Evolutionary conservation across 208 protist genomes (phyloP).

Genomic region (Leishmania mexicana): DNA sequence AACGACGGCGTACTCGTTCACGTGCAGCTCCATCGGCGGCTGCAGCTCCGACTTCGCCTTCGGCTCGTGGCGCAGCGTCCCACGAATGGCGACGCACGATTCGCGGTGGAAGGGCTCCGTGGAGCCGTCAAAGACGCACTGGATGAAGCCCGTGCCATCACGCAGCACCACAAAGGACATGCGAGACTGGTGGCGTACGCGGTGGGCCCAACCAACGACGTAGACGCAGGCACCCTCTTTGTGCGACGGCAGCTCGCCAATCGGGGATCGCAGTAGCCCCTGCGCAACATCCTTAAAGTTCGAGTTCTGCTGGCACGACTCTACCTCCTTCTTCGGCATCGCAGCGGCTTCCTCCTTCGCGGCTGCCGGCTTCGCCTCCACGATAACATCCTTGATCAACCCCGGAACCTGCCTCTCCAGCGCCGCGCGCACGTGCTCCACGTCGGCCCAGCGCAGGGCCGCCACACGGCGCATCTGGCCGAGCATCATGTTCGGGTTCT

Average conservation of each 20-base stretch:
- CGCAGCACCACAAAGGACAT: constrained; percentile 97
- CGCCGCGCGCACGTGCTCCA: constrained; percentile 59
- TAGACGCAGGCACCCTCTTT: constrained; percentile 72
- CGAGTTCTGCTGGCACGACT: constrained; percentile 56
- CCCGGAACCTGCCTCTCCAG: constrained; percentile 69
- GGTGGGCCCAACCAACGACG: constrained; percentile 96
- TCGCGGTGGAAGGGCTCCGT: constrained; percentile 86
- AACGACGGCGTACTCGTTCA: constrained; percentile 88
- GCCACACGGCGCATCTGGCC: constrained; percentile 78
- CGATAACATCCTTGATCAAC: constrained; percentile 59
- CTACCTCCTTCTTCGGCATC: constrained; percentile 40
- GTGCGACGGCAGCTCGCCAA: constrained; percentile 54
- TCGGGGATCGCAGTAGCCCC: constrained; percentile 40
- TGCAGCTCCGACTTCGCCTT: constrained; percentile 85
- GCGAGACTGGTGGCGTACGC: constrained; percentile 93
- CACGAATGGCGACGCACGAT: constrained; percentile 84
- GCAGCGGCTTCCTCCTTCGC: constrained; percentile 10
- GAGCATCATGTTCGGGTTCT: constrained; percentile 85
- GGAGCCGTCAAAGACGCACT: constrained; percentile 93
- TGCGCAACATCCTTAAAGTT: constrained; percentile 55
- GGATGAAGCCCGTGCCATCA: constrained; percentile 96
- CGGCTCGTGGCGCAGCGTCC: constrained; percentile 66
- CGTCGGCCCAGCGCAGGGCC: constrained; percentile 80
- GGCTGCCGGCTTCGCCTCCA: constrained; percentile 13
- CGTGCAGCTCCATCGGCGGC: constrained; percentile 86